Conservation (phyloP, 208 protist genomes). For the Leishmania aethiopica region DNA sequence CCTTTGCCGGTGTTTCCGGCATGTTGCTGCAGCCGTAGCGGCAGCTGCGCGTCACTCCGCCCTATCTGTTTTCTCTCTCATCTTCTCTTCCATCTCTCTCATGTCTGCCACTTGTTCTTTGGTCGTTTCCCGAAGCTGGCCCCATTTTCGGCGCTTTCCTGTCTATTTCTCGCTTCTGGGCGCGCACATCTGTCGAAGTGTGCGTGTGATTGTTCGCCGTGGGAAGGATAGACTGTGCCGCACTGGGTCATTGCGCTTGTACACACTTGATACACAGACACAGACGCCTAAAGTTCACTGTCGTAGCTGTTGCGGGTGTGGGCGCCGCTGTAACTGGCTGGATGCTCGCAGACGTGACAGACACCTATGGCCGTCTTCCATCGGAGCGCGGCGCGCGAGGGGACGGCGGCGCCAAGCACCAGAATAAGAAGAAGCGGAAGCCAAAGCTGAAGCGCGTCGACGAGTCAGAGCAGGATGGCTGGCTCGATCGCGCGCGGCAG, state of each 20-base stretch:
- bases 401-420: slow-evolving; percentile 9
- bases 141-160: neutral
- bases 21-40: neutral
- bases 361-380: slow-evolving; percentile 41
- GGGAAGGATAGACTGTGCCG: neutral
- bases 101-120: neutral
- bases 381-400: slow-evolving; percentile 36
- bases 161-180: neutral
- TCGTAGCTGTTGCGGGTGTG: no score
- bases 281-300: neutral
- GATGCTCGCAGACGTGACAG: slow-evolving; percentile 32
- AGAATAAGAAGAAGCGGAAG: slow-evolving; percentile 38
- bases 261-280: neutral
- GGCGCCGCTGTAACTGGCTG: neutral
- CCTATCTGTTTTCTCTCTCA: neutral
- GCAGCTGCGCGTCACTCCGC: neutral
- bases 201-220: neutral
- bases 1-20: neutral
- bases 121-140: neutral
- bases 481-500: slow-evolving; percentile 73
- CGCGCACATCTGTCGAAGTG: neutral
- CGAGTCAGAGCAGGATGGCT: slow-evolving; percentile 72
- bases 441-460: slow-evolving; percentile 57
- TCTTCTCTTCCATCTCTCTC: neutral
- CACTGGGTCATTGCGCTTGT: neutral